Base-by-base conservation (phyloP, 1,139 yeast species). In the Taiozyma sp. region DNA sequence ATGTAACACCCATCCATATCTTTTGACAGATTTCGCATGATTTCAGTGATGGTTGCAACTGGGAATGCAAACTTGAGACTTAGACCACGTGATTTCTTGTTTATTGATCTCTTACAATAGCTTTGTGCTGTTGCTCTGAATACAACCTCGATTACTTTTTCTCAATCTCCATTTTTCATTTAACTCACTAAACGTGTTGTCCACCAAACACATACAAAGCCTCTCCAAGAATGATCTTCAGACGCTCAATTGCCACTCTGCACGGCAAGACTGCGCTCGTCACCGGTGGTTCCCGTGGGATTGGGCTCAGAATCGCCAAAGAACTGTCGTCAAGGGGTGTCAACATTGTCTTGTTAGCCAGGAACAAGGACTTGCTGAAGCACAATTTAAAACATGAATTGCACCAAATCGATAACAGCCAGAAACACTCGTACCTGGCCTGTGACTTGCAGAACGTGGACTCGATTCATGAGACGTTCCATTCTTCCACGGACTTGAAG, bases 251-350 rank as follows among this genome's bases (percentile, higher is more conserved):
- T 9, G 16, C 43, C 9, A 48, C 53, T 2, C 51, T 56, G 1
- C 42, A 56, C 0, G 68, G 68, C 1, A 64, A 62, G 47, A 74
- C 71, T 37, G 90, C 88, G 0, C 58, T 85, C 5, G 69, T 91
- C 1, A 90, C 97, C 0, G 99, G 99, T 0, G 97, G 89, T 0
- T 87, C 97, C 0, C 71, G 81, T 57, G 98, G 98, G 0, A 73
- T 91, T 30, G 99, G 99, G 0, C 69, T 75, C 6, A 81, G 83
- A 0, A 77, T 91, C 19, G 84, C 93, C 0, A 62, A 68, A 42
- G 67, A 65, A 48, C 70, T 91, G 35, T 83, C 96, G 0, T 47
- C 59, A 0, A 64, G 76, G 44, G 97, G 97, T 1, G 78, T 85
- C 26, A 74, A 77, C 19, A 73, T 88, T 13, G 74, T 87, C 0